phyloP scores from a whole-genome alignment of 345 rosid species.

The Citrus cavaleriei region DNA sequence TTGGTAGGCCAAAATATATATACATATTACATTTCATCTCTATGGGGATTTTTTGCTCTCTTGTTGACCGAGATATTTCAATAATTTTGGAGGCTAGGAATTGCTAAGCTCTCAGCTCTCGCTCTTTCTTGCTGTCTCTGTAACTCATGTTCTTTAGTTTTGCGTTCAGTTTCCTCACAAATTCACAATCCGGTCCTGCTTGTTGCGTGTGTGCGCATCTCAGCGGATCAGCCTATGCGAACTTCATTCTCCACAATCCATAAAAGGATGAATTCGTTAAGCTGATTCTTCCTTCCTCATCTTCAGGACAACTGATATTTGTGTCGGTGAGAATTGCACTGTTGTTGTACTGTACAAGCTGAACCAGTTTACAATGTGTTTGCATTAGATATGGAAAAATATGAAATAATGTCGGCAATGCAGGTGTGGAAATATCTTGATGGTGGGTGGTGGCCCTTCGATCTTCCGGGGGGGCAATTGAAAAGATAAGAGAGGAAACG shows the following conservation, averaged over 20 bases:
- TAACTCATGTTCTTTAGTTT: not conserved
- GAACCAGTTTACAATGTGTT: not conserved
- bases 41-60: constrained; percentile 11
- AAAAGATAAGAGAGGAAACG: too few species aligned
- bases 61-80: constrained; percentile 19
- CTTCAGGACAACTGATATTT: not conserved
- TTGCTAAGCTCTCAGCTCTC: not conserved
- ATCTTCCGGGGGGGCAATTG: too few species aligned
- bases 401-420: not conserved
- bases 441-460: not conserved
- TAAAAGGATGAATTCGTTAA: not conserved
- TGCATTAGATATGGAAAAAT: not conserved
- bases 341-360: not conserved
- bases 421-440: not conserved
- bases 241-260: not conserved
- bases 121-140: not conserved
- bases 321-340: not conserved
- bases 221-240: not conserved
- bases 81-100: constrained; percentile 29
- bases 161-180: not conserved
- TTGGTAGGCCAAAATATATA: constrained; percentile 19
- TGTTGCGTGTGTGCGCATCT: not conserved
- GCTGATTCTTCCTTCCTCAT: not conserved
- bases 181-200: too few species aligned
- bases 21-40: constrained; percentile 13